phyloP scores from a whole-genome alignment of 768 basidiomycete genomes.

The Pleurotus citrinopileatus region DNA sequence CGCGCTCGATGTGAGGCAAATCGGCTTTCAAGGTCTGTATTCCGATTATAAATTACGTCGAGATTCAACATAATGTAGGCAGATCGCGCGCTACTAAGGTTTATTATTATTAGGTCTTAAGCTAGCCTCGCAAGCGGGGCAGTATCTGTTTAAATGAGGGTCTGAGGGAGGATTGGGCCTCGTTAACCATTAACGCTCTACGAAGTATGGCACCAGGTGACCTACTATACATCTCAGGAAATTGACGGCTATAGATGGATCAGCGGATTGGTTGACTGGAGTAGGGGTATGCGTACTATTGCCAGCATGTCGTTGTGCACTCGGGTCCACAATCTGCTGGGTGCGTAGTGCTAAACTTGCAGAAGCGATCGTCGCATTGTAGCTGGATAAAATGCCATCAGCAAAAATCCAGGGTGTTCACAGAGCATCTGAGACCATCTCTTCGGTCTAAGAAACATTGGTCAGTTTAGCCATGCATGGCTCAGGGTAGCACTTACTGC shows the following conservation, averaged over 20 bases:
- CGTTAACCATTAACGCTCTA: not conserved
- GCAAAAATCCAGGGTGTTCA: not conserved
- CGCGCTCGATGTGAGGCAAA: too few relatives aligned
- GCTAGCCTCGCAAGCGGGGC: constrained; percentile 7
- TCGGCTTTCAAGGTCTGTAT: not conserved
- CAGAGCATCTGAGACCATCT: not conserved
- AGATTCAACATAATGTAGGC: not conserved
- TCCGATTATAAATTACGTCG: not conserved
- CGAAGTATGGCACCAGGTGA: constrained; percentile 12
- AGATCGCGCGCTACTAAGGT: not conserved
- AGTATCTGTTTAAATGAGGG: not conserved
- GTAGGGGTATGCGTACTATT: constrained; percentile 52
- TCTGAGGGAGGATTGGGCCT: not conserved
- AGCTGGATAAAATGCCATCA: constrained; percentile 38
- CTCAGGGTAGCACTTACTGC: constrained; percentile 36
- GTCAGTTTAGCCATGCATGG: not conserved
- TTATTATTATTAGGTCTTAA: not conserved
- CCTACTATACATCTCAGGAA: constrained; percentile 69
- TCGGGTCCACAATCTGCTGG: constrained; percentile 55
- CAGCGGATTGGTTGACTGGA: constrained; percentile 18
- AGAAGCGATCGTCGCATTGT: constrained; percentile 59
- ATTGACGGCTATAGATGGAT: constrained; percentile 51
- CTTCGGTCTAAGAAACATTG: not conserved
- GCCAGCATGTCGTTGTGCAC: constrained; percentile 69
- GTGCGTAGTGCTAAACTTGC: constrained; percentile 71